Conservation (phyloP, 768 basidiomycete species). For the Gymnopilus junonius region DNA sequence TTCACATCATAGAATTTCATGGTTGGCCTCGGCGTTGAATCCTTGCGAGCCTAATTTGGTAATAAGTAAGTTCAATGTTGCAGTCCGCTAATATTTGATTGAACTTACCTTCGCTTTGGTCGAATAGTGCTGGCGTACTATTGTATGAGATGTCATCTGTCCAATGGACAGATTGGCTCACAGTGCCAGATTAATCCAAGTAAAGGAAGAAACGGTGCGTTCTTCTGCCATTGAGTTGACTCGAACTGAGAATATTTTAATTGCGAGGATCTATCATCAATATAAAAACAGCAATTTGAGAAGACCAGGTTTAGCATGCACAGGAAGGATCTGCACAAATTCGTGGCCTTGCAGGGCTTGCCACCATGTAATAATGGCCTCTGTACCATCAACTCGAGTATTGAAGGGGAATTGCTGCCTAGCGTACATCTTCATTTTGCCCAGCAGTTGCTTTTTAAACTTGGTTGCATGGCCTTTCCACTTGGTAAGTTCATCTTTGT, state of each 20-base stretch:
- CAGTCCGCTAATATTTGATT: too few relatives aligned
- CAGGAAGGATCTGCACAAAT: conserved; percentile 27
- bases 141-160: conserved; percentile 17
- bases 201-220: conserved; percentile 30
- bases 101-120: conserved; percentile 17
- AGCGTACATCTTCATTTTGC: conserved; percentile 22
- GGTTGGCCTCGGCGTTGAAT: background rate
- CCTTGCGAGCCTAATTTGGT: background rate
- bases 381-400: conserved; percentile 1
- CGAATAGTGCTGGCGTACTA: conserved; percentile 24
- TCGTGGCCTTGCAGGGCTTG: conserved; percentile 7
- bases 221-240: conserved; percentile 40
- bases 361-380: conserved; percentile 25
- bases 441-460: conserved; percentile 18
- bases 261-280: conserved; percentile 12
- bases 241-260: conserved; percentile 31
- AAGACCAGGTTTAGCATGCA: conserved; percentile 7
- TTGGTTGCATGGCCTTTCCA: conserved; percentile 21
- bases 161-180: conserved; percentile 7
- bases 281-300: background rate
- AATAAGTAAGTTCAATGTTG: background rate
- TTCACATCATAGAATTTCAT: background rate
- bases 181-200: conserved; percentile 26
- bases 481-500: conserved; percentile 7
- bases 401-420: conserved; percentile 25